These are phyloP conservation scores for Mimosa bimucronata DNA, from an alignment of 306 rosid genomes.

Conservation along the genomic window DNA sequence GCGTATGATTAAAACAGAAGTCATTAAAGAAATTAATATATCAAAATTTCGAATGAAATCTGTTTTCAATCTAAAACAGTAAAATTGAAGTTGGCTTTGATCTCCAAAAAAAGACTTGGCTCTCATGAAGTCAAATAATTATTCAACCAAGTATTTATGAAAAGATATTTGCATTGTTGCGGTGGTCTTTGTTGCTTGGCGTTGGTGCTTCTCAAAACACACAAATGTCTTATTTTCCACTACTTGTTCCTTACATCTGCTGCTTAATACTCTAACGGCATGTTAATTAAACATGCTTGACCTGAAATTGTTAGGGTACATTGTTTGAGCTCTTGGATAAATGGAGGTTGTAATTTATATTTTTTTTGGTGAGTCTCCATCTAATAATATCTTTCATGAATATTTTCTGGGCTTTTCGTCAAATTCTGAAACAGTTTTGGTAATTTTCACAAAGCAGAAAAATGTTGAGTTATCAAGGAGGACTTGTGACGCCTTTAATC, in stretches of 20 bases:
- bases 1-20: background rate
- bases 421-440: no score
- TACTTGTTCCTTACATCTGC: background rate
- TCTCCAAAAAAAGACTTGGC: no score
- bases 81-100: background rate
- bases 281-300: background rate
- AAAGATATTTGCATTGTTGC: background rate
- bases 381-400: background rate
- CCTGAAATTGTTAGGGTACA: background rate
- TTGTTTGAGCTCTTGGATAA: background rate
- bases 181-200: slow-evolving; percentile 5
- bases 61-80: background rate
- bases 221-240: background rate
- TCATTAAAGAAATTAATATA: background rate
- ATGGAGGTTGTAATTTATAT: background rate
- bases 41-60: background rate
- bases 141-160: background rate
- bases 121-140: no score
- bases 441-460: no score
- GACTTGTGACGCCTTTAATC: background rate
- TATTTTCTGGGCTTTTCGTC: no score
- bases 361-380: background rate
- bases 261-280: background rate
- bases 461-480: no score
- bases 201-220: background rate